Base-by-base conservation (phyloP, 805 yeast genomes). In the Ascoidea asiatica region DNA sequence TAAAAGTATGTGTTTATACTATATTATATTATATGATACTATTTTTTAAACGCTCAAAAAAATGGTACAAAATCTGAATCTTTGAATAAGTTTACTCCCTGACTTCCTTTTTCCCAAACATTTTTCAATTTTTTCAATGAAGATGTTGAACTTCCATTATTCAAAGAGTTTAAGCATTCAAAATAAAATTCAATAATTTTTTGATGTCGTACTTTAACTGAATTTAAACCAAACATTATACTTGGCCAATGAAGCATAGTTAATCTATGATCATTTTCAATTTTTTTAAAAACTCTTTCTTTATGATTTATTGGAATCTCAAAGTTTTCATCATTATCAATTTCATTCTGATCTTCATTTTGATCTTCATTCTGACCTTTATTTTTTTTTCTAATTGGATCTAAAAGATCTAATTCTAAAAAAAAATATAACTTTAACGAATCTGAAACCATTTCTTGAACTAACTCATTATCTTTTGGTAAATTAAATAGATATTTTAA, bases 181-280 rank as follows among this genome's bases (percentile, higher is more conserved):
- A 75, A 75, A 46, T 70, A 68, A 38, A 56, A 61, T 40, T 61
- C 60, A 6, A 69, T 64, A 15, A 61, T 46, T 2, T 46, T 44
- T 43, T 65, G 61, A 44, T 72, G 65, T 4, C 57, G 56, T 3
- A 56, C 56, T 1, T 60, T 50, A 1, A 56, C 52, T 46, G 70
- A 65, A 48, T 70, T 68, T 43, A 66, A 43, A 0, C 80, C 82
- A 1, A 74, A 72, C 6, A 68, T 63, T 38, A 67, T 58, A 62
- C 75, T 61, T 0, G 80, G 73, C 73, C 78, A 70, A 53, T 75
- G 81, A 17, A 73, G 54, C 65, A 74, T 23, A 6, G 33, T 23
- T 11, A 23, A 23, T 23, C 33, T 23, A 11, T 23, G 33, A 11
- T 23, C 33, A 11, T 23, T 11, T 23, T 23, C 33, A 23, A 23